phyloP scores from a whole-genome alignment of 1,139 yeast species.

The Yamadazyma songkhlaensis region DNA sequence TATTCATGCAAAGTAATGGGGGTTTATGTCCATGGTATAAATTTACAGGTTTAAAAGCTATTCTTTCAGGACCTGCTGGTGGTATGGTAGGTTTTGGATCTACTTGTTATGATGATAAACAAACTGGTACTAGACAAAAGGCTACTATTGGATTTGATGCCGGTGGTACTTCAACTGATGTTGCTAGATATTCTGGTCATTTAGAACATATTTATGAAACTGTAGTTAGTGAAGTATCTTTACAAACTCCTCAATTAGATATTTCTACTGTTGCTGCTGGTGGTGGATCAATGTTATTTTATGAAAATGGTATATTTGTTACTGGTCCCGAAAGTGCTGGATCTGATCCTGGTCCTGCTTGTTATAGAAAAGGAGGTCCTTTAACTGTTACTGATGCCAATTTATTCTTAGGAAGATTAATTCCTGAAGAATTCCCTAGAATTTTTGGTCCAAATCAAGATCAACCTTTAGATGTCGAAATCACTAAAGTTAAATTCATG shows the following conservation, averaged over 20 bases:
- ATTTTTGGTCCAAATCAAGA: slow-evolving; percentile 46
- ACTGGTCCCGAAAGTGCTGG: slow-evolving; percentile 51
- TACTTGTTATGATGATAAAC: slow-evolving; percentile 35
- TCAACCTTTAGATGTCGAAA: slow-evolving; percentile 34
- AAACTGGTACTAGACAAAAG: slow-evolving; percentile 12
- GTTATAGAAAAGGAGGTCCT: slow-evolving; percentile 47
- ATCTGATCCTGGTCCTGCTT: slow-evolving; percentile 48
- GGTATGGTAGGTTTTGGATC: slow-evolving; percentile 50
- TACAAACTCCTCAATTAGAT: slow-evolving; percentile 46
- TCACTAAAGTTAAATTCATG: slow-evolving; percentile 26
- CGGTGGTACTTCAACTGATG: slow-evolving; percentile 50
- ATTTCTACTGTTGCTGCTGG: slow-evolving; percentile 50
- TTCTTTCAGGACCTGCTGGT: slow-evolving; percentile 50
- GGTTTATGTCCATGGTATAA: slow-evolving; percentile 49
- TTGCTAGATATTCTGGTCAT: slow-evolving; percentile 37
- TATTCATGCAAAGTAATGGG: slow-evolving; percentile 50
- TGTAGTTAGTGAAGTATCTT: slow-evolving; percentile 40
- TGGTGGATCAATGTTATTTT: slow-evolving; percentile 45
- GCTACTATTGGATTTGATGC: slow-evolving; percentile 50
- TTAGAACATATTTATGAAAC: slow-evolving; percentile 45
- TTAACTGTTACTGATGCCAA: slow-evolving; percentile 48
- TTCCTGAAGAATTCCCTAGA: slow-evolving; percentile 41
- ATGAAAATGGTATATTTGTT: slow-evolving; percentile 46
- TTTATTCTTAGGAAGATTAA: slow-evolving; percentile 37
- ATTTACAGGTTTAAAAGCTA: slow-evolving; percentile 46